These are phyloP conservation scores for Beauveria caledonica DNA, from an alignment of 2,329 filamentous ascomycete genomes.

Conservation along the genomic window DNA sequence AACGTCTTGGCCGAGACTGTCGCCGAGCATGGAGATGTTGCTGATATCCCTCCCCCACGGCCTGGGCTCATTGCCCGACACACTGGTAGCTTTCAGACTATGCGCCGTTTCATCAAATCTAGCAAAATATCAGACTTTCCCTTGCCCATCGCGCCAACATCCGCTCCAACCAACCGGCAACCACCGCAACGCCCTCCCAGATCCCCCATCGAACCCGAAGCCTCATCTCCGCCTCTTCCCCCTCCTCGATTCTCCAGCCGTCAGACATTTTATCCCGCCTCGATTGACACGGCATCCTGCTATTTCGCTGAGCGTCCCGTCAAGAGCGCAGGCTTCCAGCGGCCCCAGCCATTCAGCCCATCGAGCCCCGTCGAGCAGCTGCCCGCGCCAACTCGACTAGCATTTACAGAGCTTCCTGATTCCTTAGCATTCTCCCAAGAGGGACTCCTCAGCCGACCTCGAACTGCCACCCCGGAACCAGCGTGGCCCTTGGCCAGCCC, in stretches of 20 bases:
- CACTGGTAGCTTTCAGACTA: slow-evolving; percentile 8
- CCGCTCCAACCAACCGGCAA: background rate
- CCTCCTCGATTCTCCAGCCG: slow-evolving; percentile 49
- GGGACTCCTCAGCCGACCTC: slow-evolving; percentile 32
- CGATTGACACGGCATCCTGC: slow-evolving; percentile 29
- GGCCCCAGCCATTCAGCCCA: slow-evolving; percentile 34
- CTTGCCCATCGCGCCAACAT: background rate
- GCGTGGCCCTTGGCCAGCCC: slow-evolving; percentile 33
- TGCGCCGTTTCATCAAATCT: slow-evolving; percentile 11
- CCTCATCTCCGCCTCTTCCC: slow-evolving; percentile 35
- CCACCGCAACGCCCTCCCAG: slow-evolving; percentile 28
- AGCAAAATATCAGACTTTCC: slow-evolving; percentile 2
- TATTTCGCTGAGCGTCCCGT: slow-evolving; percentile 34
- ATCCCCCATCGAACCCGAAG: slow-evolving; percentile 29
- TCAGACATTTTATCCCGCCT: slow-evolving; percentile 36
- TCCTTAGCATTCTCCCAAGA: slow-evolving; percentile 19
- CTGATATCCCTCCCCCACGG: background rate
- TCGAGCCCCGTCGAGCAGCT: slow-evolving; percentile 16
- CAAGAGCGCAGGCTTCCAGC: slow-evolving; percentile 37
- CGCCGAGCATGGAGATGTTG: background rate
- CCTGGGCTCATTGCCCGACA: slow-evolving; percentile 8
- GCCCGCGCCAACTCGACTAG: slow-evolving; percentile 13
- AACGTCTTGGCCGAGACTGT: slow-evolving; percentile 5
- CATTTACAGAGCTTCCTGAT: slow-evolving; percentile 7
- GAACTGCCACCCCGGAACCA: slow-evolving; percentile 28